These are phyloP conservation scores for Podosphaera xanthii DNA, from an alignment of 2,329 filamentous ascomycete genomes.

Conservation along the genomic window DNA sequence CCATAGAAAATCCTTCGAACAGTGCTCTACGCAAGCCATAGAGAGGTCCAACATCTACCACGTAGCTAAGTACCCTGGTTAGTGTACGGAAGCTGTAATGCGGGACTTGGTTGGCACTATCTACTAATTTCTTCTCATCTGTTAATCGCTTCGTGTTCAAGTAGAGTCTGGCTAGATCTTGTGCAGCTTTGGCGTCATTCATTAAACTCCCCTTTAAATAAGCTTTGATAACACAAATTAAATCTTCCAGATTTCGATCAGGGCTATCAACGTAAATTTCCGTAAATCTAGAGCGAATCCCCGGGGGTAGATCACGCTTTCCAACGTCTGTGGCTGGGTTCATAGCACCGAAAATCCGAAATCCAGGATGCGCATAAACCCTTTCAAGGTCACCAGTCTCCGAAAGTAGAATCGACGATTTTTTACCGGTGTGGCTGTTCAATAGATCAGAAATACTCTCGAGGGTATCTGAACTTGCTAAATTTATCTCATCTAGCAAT, in stretches of 20 bases:
- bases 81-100: constrained; percentile 93
- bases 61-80: constrained; percentile 74
- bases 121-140: constrained; percentile 64
- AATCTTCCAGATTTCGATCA: constrained; percentile 64
- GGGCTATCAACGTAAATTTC: constrained; percentile 88
- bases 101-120: constrained; percentile 85
- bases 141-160: constrained; percentile 66
- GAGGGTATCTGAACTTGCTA: constrained; percentile 82
- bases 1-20: constrained; percentile 95
- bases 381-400: constrained; percentile 87
- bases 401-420: constrained; percentile 67
- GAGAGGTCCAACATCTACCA: constrained; percentile 57
- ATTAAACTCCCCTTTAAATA: constrained; percentile 56
- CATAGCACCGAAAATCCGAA: constrained; percentile 95
- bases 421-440: constrained; percentile 42
- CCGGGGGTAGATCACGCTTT: constrained; percentile 78
- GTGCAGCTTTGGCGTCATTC: constrained; percentile 48
- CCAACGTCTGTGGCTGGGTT: constrained; percentile 95
- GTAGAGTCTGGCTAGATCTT: constrained; percentile 72
- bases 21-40: constrained; percentile 72
- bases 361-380: constrained; percentile 72
- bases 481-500: constrained; percentile 86
- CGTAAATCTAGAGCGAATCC: constrained; percentile 77
- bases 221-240: constrained; percentile 68
- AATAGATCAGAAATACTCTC: constrained; percentile 84